Conservation (phyloP, 192 early-diverging fungal species). For the Coemansia sp. region DNA sequence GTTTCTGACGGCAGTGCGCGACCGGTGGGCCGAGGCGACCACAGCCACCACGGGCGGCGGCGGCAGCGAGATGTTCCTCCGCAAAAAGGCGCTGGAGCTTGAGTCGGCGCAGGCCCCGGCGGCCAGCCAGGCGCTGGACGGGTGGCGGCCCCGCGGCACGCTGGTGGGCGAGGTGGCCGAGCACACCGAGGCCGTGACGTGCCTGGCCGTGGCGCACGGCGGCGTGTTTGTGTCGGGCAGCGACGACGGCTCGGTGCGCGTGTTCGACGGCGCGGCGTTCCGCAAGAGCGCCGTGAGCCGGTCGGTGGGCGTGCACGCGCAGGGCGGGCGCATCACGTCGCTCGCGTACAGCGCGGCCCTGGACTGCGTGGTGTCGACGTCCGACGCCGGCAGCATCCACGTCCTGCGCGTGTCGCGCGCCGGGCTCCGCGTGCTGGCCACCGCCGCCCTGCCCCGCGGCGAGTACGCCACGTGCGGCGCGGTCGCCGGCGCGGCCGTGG, state of each 20-base stretch:
- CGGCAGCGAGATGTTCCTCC: conserved; percentile 30
- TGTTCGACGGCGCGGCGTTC: conserved; percentile 82
- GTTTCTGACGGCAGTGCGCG: conserved; percentile 43
- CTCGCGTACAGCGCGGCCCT: conserved; percentile 79
- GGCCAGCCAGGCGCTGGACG: conserved; percentile 39
- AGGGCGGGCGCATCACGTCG: conserved; percentile 73
- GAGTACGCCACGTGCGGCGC: conserved; percentile 34
- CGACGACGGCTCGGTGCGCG: conserved; percentile 78
- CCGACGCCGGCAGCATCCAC: conserved; percentile 82
- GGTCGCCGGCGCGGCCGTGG: conserved; percentile 20
- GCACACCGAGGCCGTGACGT: conserved; percentile 78
- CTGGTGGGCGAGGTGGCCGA: conserved; percentile 82
- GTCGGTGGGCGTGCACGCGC: conserved; percentile 69
- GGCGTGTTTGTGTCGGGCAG: conserved; percentile 81
- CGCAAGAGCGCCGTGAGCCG: conserved; percentile 85
- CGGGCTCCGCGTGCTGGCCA: conserved; percentile 22
- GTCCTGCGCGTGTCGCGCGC: conserved; percentile 60
- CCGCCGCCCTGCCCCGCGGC: conserved; percentile 8
- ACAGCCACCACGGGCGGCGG: neutral
- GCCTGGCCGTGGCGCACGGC: conserved; percentile 70
- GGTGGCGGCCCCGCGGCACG: conserved; percentile 77
- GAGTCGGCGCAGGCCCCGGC: conserved; percentile 32
- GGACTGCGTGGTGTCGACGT: conserved; percentile 77
- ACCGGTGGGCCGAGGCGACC: conserved; percentile 22
- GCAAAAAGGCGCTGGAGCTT: conserved; percentile 59